A percentile compares a stretch with the other conserved stretches of the same genome.
Evolutionary conservation across 2,329 filamentous ascomycete species (phyloP).

Genomic region (Arachnomyces sp.): DNA sequence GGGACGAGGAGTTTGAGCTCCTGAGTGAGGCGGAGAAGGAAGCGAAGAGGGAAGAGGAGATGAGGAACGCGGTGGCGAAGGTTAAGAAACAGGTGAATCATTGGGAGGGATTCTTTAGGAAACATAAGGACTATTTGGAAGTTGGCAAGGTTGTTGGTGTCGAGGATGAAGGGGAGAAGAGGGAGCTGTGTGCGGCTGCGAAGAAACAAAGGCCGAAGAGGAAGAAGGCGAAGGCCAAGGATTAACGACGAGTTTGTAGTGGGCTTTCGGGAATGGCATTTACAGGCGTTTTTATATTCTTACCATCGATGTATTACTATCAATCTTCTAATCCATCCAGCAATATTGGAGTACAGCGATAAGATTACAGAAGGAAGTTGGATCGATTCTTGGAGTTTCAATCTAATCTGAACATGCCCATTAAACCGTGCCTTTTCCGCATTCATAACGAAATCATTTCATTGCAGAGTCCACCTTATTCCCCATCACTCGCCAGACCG

Average conservation of each 20-base stretch:
- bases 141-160: slow-evolving; percentile 63
- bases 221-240: slow-evolving; percentile 21
- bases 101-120: slow-evolving; percentile 77
- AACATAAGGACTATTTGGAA: slow-evolving; percentile 69
- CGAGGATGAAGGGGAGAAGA: slow-evolving; percentile 40
- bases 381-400: too few relatives aligned
- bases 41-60: slow-evolving; percentile 54
- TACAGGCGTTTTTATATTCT: not conserved
- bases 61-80: slow-evolving; percentile 53
- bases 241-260: slow-evolving; percentile 7
- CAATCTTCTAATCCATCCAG: slow-evolving; percentile 19
- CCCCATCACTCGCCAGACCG: slow-evolving; percentile 30
- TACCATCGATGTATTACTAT: slow-evolving; percentile 16
- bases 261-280: not conserved
- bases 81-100: slow-evolving; percentile 62
- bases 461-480: slow-evolving; percentile 20
- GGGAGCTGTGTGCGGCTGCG: slow-evolving; percentile 62
- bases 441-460: too few relatives aligned
- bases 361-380: too few relatives aligned
- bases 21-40: slow-evolving; percentile 37
- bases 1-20: slow-evolving; percentile 19
- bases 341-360: too few relatives aligned
- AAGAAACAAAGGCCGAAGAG: slow-evolving; percentile 55
- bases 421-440: too few relatives aligned
- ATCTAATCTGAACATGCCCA: too few relatives aligned